These are phyloP conservation scores for Dothideomycetes sp. DNA, from an alignment of 2,329 filamentous ascomycete species.

Conservation along the genomic window DNA sequence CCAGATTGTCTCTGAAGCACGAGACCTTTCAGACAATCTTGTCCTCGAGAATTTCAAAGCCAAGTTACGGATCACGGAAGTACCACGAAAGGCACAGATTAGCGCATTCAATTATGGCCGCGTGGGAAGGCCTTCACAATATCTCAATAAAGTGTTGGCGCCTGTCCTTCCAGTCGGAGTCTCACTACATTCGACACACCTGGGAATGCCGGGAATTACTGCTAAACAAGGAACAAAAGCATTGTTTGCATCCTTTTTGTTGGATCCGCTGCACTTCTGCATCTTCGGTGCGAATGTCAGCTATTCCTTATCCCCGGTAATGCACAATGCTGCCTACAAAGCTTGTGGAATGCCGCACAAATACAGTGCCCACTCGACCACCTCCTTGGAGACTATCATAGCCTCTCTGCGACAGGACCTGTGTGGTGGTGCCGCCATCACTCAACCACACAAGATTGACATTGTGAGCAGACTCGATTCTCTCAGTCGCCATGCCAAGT, in stretches of 20 bases:
- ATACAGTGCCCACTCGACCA: conserved; percentile 54
- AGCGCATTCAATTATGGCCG: conserved; percentile 11
- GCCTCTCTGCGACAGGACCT: conserved; percentile 52
- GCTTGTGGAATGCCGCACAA: conserved; percentile 57
- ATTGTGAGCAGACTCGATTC: conserved; percentile 54
- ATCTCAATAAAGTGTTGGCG: conserved; percentile 55
- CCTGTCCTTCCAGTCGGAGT: conserved; percentile 32
- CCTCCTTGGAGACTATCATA: conserved; percentile 51
- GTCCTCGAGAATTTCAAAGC: not conserved
- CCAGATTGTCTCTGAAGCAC: not conserved
- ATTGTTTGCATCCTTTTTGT: conserved; percentile 54
- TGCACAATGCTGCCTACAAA: conserved; percentile 62
- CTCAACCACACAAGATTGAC: conserved; percentile 64
- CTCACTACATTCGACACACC: conserved; percentile 6
- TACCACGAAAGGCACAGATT: not conserved
- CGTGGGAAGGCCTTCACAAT: conserved; percentile 52
- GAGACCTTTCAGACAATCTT: not conserved
- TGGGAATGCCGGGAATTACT: conserved; percentile 38
- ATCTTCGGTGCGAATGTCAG: conserved; percentile 63
- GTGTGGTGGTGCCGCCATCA: conserved; percentile 63
- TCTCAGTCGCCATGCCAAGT: conserved; percentile 59
- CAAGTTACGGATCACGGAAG: not conserved
- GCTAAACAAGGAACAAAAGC: conserved; percentile 53
- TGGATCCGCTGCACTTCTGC: conserved; percentile 60
- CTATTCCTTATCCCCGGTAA: conserved; percentile 65